phyloP scores from a whole-genome alignment of 2,329 filamentous ascomycete genomes.

The Aspergillus costaricaensis region DNA sequence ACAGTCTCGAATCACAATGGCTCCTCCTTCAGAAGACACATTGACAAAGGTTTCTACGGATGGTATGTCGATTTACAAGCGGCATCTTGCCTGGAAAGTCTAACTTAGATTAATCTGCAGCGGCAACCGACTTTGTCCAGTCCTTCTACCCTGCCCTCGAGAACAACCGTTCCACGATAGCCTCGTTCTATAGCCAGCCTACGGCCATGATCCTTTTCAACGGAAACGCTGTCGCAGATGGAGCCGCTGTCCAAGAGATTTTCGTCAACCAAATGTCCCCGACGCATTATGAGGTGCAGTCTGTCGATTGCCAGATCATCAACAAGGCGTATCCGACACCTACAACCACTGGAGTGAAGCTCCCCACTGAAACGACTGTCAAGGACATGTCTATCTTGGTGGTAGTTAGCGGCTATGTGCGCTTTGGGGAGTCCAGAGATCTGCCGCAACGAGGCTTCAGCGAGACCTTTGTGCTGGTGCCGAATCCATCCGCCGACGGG shows the following conservation, averaged over 20 bases:
- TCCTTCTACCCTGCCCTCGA: slow-evolving; percentile 76
- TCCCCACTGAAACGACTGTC: slow-evolving; percentile 44
- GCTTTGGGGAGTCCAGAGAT: slow-evolving; percentile 64
- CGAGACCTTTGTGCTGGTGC: slow-evolving; percentile 79
- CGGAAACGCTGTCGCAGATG: slow-evolving; percentile 66
- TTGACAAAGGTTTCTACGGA: slow-evolving; percentile 47
- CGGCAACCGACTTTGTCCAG: slow-evolving; percentile 70
- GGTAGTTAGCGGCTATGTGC: slow-evolving; percentile 71
- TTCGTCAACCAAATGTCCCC: slow-evolving; percentile 66
- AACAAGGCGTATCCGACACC: slow-evolving; percentile 69
- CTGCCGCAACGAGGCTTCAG: slow-evolving; percentile 70
- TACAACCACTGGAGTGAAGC: slow-evolving; percentile 40
- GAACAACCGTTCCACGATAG: slow-evolving; percentile 57
- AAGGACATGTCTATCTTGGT: slow-evolving; percentile 71
- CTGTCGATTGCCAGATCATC: slow-evolving; percentile 74
- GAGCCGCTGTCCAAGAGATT: slow-evolving; percentile 66
- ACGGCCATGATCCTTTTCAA: slow-evolving; percentile 75
- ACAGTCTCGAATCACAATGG: slow-evolving; percentile 27
- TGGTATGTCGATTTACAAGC: slow-evolving; percentile 31
- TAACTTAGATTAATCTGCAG: slow-evolving; percentile 44
- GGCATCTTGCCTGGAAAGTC: not conserved
- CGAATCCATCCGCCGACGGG: slow-evolving; percentile 59
- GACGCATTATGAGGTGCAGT: slow-evolving; percentile 71
- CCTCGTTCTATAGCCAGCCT: slow-evolving; percentile 67
- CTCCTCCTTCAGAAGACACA: slow-evolving; percentile 35